Conservation (phyloP, 495 filamentous ascomycete genomes). For the Annulohypoxylon stygium region DNA sequence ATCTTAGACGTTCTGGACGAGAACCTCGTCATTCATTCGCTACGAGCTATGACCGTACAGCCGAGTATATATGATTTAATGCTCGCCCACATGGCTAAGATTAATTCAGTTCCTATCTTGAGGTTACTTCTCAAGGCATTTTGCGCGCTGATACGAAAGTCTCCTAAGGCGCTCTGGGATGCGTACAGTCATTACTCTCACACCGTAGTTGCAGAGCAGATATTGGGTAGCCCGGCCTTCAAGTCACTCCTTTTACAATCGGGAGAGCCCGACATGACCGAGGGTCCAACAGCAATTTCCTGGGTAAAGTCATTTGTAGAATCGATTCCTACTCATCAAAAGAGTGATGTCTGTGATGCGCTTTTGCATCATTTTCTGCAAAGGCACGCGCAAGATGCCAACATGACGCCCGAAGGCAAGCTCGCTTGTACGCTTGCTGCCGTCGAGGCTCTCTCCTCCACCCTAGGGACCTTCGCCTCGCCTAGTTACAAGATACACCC, state of each 20-base stretch:
- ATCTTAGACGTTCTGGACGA: slow-evolving; percentile 79
- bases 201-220: slow-evolving; percentile 77
- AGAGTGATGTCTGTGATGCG: slow-evolving; percentile 77
- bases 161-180: slow-evolving; percentile 85
- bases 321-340: slow-evolving; percentile 78
- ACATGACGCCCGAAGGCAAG: slow-evolving; percentile 54
- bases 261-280: slow-evolving; percentile 67
- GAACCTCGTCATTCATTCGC: slow-evolving; percentile 78
- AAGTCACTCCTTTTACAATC: slow-evolving; percentile 69
- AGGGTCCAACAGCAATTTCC: slow-evolving; percentile 67
- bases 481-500: slow-evolving; percentile 57
- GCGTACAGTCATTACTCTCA: slow-evolving; percentile 84
- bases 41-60: slow-evolving; percentile 79
- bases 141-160: slow-evolving; percentile 74
- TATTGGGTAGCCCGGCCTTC: slow-evolving; percentile 79
- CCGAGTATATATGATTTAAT: slow-evolving; percentile 79
- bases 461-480: slow-evolving; percentile 60
- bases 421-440: slow-evolving; percentile 62
- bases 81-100: slow-evolving; percentile 76
- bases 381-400: slow-evolving; percentile 67
- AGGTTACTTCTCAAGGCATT: slow-evolving; percentile 74
- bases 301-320: slow-evolving; percentile 81
- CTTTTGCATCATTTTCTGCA: slow-evolving; percentile 77
- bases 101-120: slow-evolving; percentile 68
- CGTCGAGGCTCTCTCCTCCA: slow-evolving; percentile 59